Evolutionary conservation across 2,329 filamentous ascomycete genomes (phyloP).

Genomic region (Colletotrichum sp.): DNA sequence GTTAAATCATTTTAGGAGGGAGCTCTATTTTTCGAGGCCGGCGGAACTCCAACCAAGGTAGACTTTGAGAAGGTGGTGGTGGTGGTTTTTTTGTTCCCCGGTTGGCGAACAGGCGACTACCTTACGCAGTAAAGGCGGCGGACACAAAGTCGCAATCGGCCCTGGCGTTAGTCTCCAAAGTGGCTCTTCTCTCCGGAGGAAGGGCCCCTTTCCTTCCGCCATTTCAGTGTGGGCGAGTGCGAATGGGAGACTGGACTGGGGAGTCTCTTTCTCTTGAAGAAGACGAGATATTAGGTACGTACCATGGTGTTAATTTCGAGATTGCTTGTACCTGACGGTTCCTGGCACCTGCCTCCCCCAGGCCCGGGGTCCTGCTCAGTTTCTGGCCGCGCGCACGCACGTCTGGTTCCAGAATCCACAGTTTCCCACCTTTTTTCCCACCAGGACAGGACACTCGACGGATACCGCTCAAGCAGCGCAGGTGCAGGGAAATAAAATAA

Average conservation of each 20-base stretch:
- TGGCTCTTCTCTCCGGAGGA: neutral
- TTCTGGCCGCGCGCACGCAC: neutral
- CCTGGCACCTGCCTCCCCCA: neutral
- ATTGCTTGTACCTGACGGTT: neutral
- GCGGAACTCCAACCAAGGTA: neutral
- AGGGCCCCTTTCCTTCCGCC: neutral
- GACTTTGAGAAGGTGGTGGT: neutral
- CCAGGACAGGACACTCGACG: neutral
- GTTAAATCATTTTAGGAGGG: neutral
- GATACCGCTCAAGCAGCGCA: neutral
- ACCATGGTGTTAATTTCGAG: neutral
- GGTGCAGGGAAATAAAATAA: neutral
- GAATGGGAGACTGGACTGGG: neutral
- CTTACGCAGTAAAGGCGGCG: no score
- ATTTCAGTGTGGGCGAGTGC: neutral
- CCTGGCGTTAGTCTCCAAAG: neutral
- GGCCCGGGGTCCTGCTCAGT: neutral
- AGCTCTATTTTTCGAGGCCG: no score
- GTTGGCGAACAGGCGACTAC: neutral
- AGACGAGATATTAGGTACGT: neutral
- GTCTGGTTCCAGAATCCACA: conserved; percentile 15
- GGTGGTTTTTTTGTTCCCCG: neutral
- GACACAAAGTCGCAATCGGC: neutral
- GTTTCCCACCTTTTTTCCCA: neutral
- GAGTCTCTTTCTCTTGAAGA: neutral